A percentile compares a stretch with the other conserved stretches of the same genome.
These are phyloP conservation scores for Leishmania aethiopica DNA, from an alignment of 208 protist species.

Conservation along the genomic window DNA sequence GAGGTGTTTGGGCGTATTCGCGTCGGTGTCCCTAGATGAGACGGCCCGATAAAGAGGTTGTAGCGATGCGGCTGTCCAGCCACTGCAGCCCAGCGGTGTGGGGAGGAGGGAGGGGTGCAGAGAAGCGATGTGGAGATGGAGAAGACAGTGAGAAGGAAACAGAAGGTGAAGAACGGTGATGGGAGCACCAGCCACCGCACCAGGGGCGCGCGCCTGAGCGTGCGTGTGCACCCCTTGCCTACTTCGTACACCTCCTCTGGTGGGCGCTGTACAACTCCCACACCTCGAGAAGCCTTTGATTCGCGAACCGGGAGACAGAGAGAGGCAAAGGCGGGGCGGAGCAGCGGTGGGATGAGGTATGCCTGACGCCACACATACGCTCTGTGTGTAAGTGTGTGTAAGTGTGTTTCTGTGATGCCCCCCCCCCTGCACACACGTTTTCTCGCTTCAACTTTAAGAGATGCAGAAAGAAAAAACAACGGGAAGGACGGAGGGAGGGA, in stretches of 20 bases:
- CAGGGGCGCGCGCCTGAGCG: not conserved
- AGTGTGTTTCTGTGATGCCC: not conserved
- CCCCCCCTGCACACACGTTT: too few relatives aligned
- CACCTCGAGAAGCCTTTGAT: not conserved
- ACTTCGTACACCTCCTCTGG: not conserved
- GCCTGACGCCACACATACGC: not conserved
- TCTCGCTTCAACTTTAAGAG: too few relatives aligned
- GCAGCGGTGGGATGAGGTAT: not conserved
- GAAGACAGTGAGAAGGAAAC: not conserved
- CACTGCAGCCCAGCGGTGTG: not conserved
- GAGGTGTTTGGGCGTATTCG: not conserved
- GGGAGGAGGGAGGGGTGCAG: not conserved
- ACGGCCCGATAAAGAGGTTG: not conserved
- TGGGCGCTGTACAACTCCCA: not conserved
- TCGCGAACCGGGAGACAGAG: not conserved
- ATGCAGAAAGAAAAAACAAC: too few relatives aligned
- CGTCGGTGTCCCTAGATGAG: not conserved
- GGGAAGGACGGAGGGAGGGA: not conserved
- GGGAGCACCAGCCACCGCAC: not conserved
- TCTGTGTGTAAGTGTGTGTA: not conserved
- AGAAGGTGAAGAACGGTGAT: not conserved
- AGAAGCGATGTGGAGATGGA: not conserved
- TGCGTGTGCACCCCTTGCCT: not conserved
- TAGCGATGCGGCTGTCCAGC: not conserved
- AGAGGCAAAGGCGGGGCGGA: not conserved